Conservation (phyloP, 2,329 filamentous ascomycete species). For the Sporothrix pallida region DNA sequence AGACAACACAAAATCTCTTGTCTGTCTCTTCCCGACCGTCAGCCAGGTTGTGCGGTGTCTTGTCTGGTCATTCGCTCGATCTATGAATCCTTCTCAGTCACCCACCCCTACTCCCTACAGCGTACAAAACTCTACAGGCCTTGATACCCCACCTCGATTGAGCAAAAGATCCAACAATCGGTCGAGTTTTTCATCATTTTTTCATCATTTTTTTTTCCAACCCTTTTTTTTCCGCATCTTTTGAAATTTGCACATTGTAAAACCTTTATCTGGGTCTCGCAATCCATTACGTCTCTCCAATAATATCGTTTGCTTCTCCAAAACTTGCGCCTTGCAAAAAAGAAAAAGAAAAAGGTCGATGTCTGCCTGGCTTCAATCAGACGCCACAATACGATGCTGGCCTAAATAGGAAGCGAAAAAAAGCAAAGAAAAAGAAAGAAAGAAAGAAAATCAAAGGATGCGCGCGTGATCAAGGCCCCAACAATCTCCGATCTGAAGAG, state of each 20-base stretch:
- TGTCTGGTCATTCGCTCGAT: constrained; percentile 13
- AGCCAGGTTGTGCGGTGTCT: neutral
- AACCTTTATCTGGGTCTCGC: neutral
- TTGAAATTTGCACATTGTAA: neutral
- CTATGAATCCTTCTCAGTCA: constrained; percentile 15
- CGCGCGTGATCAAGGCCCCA: neutral
- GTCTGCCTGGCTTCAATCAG: constrained; percentile 4
- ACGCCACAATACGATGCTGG: neutral
- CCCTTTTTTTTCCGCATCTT: neutral
- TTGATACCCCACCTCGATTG: neutral
- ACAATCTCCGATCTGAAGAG: neutral
- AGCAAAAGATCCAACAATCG: neutral
- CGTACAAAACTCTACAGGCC: neutral
- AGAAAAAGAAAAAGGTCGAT: neutral
- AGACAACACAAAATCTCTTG: neutral
- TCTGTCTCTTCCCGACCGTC: neutral
- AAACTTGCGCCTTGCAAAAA: too few species aligned
- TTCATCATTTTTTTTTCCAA: neutral
- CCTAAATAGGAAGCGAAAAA: neutral
- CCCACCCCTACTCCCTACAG: neutral
- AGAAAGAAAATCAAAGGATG: neutral
- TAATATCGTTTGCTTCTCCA: neutral
- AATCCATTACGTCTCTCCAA: neutral
- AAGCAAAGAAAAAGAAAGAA: neutral
- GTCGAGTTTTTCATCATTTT: constrained; percentile 7